Conservation (phyloP, 176 grass and related monocot species). For the Themeda triandra region DNA sequence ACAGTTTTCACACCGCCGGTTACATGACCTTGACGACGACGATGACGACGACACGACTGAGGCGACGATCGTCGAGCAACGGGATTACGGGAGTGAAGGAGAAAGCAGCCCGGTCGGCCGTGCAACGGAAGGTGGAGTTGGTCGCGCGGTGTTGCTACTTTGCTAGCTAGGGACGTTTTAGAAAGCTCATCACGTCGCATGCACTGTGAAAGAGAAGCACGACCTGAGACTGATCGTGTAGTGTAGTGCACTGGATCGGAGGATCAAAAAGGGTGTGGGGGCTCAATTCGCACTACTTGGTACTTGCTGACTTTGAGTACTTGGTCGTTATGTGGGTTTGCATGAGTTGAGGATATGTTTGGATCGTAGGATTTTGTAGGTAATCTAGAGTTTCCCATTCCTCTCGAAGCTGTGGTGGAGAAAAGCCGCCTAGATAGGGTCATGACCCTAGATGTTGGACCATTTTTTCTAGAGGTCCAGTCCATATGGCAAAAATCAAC, state of each 20-base stretch:
- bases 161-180: background rate
- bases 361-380: background rate
- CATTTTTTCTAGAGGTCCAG: too few species aligned
- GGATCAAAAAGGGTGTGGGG: too few species aligned
- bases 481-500: too few species aligned
- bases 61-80: background rate
- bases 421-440: too few species aligned
- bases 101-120: background rate
- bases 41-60: too few species aligned
- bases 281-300: background rate
- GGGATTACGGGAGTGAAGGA: too few species aligned
- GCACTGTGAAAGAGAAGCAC: background rate
- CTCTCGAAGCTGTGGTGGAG: too few species aligned
- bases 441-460: too few species aligned
- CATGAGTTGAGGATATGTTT: background rate
- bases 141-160: conserved; percentile 14
- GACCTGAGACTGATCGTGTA: background rate
- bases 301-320: background rate
- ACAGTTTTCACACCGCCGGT: background rate
- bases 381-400: too few species aligned
- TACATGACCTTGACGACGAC: background rate
- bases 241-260: too few species aligned
- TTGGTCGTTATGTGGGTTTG: background rate
- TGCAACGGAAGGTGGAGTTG: conserved; percentile 10
- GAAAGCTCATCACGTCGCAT: background rate